Percentiles rank a stretch among this genome's conserved stretches.
Conservation (phyloP, 2,329 filamentous ascomycete species). For the Ophiocordyceps camponoti-floridani region DNA sequence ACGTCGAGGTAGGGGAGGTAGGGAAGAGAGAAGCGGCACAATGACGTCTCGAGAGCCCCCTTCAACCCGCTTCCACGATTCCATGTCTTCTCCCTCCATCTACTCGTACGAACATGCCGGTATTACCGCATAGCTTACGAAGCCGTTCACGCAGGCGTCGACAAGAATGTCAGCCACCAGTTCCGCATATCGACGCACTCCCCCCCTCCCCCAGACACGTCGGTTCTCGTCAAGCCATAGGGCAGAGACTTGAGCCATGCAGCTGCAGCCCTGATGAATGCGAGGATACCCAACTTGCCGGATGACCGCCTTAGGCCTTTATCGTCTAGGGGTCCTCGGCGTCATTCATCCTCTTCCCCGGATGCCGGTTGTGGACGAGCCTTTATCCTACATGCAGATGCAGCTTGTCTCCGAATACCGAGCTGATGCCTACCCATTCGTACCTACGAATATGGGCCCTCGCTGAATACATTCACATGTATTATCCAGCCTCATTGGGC, state of each 20-base stretch:
- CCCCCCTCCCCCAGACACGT: too few species aligned
- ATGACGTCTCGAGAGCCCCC: background rate
- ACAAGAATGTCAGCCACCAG: background rate
- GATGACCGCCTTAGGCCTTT: too few species aligned
- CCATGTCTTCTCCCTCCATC: too few species aligned
- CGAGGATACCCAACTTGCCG: background rate
- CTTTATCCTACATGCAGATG: background rate
- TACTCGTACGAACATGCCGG: too few species aligned
- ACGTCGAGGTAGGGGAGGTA: background rate
- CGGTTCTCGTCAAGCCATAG: background rate
- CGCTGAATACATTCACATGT: too few species aligned
- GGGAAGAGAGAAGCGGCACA: background rate
- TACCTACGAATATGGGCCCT: too few species aligned
- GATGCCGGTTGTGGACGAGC: too few species aligned
- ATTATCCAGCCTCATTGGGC: background rate
- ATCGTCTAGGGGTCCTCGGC: background rate
- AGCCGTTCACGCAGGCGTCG: too few species aligned
- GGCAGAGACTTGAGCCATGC: background rate
- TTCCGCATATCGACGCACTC: background rate
- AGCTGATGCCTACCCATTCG: too few species aligned
- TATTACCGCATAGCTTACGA: too few species aligned
- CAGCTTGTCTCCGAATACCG: background rate
- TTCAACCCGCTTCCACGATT: too few species aligned
- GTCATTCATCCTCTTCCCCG: background rate
- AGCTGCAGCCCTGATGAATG: background rate